Conservation (phyloP, 2,329 filamentous ascomycete genomes). For the Pseudogymnoascus sp. region DNA sequence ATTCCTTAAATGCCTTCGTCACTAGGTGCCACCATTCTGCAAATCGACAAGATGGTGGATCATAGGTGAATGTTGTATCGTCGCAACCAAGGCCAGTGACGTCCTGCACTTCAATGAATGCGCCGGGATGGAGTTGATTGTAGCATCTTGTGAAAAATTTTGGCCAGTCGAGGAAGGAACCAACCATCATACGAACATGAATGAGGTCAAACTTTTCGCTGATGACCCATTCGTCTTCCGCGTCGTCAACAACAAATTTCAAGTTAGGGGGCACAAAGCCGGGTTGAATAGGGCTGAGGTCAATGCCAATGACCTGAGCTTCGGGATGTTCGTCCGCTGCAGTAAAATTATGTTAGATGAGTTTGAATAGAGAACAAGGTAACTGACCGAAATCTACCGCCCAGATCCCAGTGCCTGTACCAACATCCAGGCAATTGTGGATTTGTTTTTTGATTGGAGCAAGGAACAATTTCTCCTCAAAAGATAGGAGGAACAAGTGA, state of each 20-base stretch:
- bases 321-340: conserved; percentile 21
- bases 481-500: conserved; percentile 18
- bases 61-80: conserved; percentile 25
- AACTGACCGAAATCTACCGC: conserved; percentile 33
- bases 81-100: conserved; percentile 25
- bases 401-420: conserved; percentile 37
- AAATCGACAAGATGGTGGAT: conserved; percentile 10
- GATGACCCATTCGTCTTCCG: conserved; percentile 30
- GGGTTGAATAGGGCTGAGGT: conserved; percentile 24
- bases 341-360: not conserved
- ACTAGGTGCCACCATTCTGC: conserved; percentile 21
- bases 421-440: conserved; percentile 32
- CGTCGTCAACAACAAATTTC: conserved; percentile 45
- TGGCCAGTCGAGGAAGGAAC: conserved; percentile 14
- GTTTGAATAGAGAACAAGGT: not conserved
- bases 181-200: conserved; percentile 18
- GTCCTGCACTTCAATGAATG: conserved; percentile 29
- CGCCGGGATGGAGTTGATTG: conserved; percentile 21
- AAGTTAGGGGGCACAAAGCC: conserved; percentile 62
- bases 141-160: conserved; percentile 13
- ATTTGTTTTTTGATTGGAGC: conserved; percentile 23
- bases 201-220: conserved; percentile 29
- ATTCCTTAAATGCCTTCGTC: conserved; percentile 25
- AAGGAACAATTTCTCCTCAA: conserved; percentile 18
- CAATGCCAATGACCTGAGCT: conserved; percentile 21